Base-by-base conservation (phyloP, 1,139 yeast genomes). In the Taphrina populina region DNA sequence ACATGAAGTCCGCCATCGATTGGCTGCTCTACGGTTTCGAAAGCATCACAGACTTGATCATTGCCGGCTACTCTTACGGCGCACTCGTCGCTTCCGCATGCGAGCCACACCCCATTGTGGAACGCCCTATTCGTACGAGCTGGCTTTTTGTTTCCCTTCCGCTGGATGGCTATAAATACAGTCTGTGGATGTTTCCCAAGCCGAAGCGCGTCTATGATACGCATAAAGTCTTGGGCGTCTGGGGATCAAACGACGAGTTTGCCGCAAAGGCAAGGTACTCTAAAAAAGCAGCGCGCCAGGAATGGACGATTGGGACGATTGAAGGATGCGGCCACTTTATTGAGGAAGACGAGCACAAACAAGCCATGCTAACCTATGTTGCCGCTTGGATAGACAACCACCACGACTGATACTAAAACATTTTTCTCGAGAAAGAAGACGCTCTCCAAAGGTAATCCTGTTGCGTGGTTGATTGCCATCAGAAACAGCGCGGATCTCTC, bases 51-150 rank as follows among this genome's bases (percentile, higher is more conserved):
- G 54, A 49, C 34, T 26, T 49, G 30, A 32, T 49, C n/a, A 30
- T 49, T 11, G 54, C 44, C 15, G 54, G 54, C 11, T 49, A 49
- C 40, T 49, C 54, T 3, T 49, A 49, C 29, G 54, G 54, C 33
- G 54, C 54, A 7, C 54, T 49, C 36, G 46, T 49, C 27, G 54
- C 54, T 8, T 37, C 46, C 13, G 54, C 54, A 13, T 49, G 54
- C 29, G 44, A 37, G n/a, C 54, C 54, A 13, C 54, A 49, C 24
- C 19, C 30, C n/a, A 33, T 45, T 24, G 40, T 32, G 33, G 52
- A 45, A 8, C 39, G 54, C 4, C n/a, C 23, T 2, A 17, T 49
- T 39, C 29, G 23, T 5, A 21, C 30, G 30, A 17, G 36, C 34
- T 49, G 44, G 36, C 40, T 49, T 15, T 39, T 49, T 24, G 21